Percentiles rank a stretch among this genome's conserved stretches.
Conservation (phyloP, 1,284 basidiomycete genomes). For the Ustilago sp. region DNA sequence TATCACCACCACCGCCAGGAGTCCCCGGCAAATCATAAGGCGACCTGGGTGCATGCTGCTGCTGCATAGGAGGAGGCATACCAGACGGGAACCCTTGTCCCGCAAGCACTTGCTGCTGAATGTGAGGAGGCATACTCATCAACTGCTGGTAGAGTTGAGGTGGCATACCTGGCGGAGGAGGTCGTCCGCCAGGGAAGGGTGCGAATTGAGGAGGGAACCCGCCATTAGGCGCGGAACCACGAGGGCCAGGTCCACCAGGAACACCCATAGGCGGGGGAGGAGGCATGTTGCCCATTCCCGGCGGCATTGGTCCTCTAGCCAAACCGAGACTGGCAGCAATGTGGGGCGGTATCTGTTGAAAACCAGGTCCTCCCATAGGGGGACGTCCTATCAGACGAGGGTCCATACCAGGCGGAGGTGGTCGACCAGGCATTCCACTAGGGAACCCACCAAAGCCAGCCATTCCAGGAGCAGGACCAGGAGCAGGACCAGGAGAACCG, state of each 20-base stretch:
- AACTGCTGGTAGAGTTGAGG: constrained; percentile 63
- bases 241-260: constrained; percentile 29
- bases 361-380: constrained; percentile 45
- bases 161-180: constrained; percentile 54
- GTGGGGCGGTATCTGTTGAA: constrained; percentile 57
- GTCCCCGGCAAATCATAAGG: constrained; percentile 38
- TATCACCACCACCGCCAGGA: constrained; percentile 7
- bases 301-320: constrained; percentile 46
- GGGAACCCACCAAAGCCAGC: constrained; percentile 34
- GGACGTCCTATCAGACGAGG: constrained; percentile 54
- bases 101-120: constrained; percentile 58
- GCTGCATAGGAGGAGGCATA: constrained; percentile 22
- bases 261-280: constrained; percentile 35
- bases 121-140: constrained; percentile 62
- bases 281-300: constrained; percentile 44
- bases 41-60: constrained; percentile 13
- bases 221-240: constrained; percentile 18
- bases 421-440: constrained; percentile 34
- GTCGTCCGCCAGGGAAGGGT: constrained; percentile 34
- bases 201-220: constrained; percentile 35
- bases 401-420: constrained; percentile 51
- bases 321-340: constrained; percentile 47
- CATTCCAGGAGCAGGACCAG: constrained; percentile 27
- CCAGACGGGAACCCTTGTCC: constrained; percentile 37
- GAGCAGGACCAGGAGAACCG: constrained; percentile 31